Conservation (phyloP, 2,329 filamentous ascomycete genomes). For the Trichophyton schoenleinii region DNA sequence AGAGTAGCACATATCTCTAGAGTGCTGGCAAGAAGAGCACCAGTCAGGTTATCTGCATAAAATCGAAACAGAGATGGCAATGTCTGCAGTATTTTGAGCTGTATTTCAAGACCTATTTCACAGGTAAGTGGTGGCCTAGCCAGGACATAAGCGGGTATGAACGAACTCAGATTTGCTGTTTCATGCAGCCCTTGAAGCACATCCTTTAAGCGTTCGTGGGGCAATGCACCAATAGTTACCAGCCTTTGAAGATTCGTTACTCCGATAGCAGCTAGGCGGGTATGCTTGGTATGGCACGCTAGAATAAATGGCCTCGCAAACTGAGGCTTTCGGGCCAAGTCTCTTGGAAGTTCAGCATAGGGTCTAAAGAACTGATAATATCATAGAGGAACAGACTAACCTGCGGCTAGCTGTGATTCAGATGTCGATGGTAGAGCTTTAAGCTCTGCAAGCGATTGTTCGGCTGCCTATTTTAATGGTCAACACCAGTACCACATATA, state of each 20-base stretch:
- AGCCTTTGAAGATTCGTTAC: slow-evolving; percentile 81
- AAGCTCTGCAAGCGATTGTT: slow-evolving; percentile 84
- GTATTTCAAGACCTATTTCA: slow-evolving; percentile 59
- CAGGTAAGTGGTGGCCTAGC: slow-evolving; percentile 12
- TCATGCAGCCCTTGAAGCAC: slow-evolving; percentile 80
- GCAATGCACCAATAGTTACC: slow-evolving; percentile 67
- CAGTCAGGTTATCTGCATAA: slow-evolving; percentile 68
- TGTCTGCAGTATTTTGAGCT: slow-evolving; percentile 89
- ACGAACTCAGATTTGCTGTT: slow-evolving; percentile 57
- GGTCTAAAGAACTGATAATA: slow-evolving; percentile 7
- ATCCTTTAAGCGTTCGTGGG: slow-evolving; percentile 66
- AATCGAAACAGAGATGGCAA: slow-evolving; percentile 82
- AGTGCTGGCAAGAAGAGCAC: slow-evolving; percentile 65
- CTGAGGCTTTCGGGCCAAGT: slow-evolving; percentile 65
- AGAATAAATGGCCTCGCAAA: slow-evolving; percentile 92
- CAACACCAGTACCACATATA: background rate
- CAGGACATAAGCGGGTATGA: background rate
- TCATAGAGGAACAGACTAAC: slow-evolving; percentile 31
- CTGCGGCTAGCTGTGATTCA: slow-evolving; percentile 61
- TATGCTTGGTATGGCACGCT: slow-evolving; percentile 79
- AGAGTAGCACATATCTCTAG: slow-evolving; percentile 86
- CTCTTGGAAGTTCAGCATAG: slow-evolving; percentile 38
- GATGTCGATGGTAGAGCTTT: slow-evolving; percentile 61
- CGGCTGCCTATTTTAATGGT: slow-evolving; percentile 54
- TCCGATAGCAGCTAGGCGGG: slow-evolving; percentile 77